Conservation (phyloP, 495 filamentous ascomycete genomes). For the Immersiella caudata region DNA sequence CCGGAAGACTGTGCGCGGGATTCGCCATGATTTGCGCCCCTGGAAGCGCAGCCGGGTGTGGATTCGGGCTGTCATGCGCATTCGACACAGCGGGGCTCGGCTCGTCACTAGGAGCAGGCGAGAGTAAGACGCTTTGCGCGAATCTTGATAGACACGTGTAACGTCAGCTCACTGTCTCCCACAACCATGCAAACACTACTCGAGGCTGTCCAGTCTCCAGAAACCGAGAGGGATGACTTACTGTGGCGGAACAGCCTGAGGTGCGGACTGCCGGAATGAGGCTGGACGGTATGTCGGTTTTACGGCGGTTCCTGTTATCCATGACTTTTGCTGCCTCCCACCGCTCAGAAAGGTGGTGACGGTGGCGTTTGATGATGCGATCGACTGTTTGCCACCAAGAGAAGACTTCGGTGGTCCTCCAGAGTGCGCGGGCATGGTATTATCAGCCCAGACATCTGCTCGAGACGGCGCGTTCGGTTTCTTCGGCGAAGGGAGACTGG, state of each 20-base stretch:
- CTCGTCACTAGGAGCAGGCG: slow-evolving; percentile 60
- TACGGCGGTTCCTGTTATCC: slow-evolving; percentile 57
- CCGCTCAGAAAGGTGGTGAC: slow-evolving; percentile 68
- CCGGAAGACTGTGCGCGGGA: slow-evolving; percentile 10
- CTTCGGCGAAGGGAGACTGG: not conserved
- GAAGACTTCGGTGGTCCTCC: slow-evolving; percentile 15
- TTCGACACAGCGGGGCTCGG: slow-evolving; percentile 45
- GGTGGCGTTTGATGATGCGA: slow-evolving; percentile 71
- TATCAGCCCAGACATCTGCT: slow-evolving; percentile 18
- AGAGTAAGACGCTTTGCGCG: slow-evolving; percentile 48
- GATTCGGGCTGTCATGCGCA: slow-evolving; percentile 36
- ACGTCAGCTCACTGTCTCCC: slow-evolving; percentile 5
- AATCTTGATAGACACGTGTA: slow-evolving; percentile 15
- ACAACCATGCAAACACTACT: no score
- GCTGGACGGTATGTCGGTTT: slow-evolving; percentile 44
- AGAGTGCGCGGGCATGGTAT: slow-evolving; percentile 27
- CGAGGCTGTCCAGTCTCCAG: no score
- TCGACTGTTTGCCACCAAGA: slow-evolving; percentile 37
- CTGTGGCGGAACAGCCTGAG: slow-evolving; percentile 19
- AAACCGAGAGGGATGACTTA: slow-evolving; percentile 6
- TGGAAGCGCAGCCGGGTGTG: slow-evolving; percentile 18
- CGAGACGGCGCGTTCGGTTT: not conserved
- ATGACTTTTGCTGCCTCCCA: slow-evolving; percentile 60
- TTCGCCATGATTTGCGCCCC: slow-evolving; percentile 21
- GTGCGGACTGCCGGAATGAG: not conserved